A percentile compares a stretch with the other conserved stretches of the same genome.
Evolutionary conservation across 2,329 filamentous ascomycete genomes (phyloP).

Genomic region (Epichloe scottii): DNA sequence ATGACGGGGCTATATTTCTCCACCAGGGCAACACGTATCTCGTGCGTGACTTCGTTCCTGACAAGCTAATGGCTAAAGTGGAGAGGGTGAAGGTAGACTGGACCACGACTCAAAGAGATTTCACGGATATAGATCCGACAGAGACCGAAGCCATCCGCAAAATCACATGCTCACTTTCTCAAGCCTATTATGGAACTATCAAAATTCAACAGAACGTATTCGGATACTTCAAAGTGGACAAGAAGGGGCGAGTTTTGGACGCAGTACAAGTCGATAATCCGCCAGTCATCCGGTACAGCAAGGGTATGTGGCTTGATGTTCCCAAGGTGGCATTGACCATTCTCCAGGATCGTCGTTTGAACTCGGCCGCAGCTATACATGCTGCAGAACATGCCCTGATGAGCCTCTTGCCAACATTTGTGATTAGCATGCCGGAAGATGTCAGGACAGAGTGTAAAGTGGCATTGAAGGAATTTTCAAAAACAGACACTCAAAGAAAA

Average conservation of each 20-base stretch:
- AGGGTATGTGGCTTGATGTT: conserved; percentile 93
- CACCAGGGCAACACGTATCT: conserved; percentile 93
- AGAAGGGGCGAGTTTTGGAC: conserved; percentile 72
- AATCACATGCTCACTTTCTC: conserved; percentile 48
- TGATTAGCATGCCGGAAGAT: conserved; percentile 80
- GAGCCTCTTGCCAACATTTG: conserved; percentile 77
- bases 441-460: conserved; percentile 92
- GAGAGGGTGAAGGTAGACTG: conserved; percentile 85
- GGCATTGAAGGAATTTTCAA: conserved; percentile 74
- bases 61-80: conserved; percentile 73
- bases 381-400: conserved; percentile 88
- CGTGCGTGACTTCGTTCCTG: conserved; percentile 76
- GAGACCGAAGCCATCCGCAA: conserved; percentile 79
- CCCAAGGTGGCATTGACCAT: conserved; percentile 70
- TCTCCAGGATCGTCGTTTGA: conserved; percentile 56
- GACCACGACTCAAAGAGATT: conserved; percentile 88
- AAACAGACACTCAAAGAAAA: conserved; percentile 57
- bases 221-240: conserved; percentile 96
- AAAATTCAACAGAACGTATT: conserved; percentile 82
- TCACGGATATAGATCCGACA: conserved; percentile 83
- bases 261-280: conserved; percentile 89
- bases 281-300: conserved; percentile 70
- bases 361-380: conserved; percentile 83
- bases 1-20: conserved; percentile 92
- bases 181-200: conserved; percentile 77